Evolutionary conservation across 768 basidiomycete genomes (phyloP), one percentile per base, ranked within the genome.

Genomic region (Chlorophyllum brunneum): DNA sequence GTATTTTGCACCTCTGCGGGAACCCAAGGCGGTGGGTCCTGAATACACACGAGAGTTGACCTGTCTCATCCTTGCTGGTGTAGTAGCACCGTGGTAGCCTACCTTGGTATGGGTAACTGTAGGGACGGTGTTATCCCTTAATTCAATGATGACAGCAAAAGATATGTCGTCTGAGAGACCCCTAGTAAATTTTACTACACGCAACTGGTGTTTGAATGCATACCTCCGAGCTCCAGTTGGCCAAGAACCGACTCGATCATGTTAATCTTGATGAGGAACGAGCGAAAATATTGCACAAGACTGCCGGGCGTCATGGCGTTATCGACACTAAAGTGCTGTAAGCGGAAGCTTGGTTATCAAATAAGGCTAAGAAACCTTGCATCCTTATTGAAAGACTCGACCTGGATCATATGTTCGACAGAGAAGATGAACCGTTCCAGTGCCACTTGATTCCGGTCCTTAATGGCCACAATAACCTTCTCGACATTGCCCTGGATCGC

Each of bases 341-440:
- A 40, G 29, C 13, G 7, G 15, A 18, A 13, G 52, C 30, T 23
- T n/a, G n/a, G 26, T 20, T 53, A 40, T 23, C 44, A 29, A 52
- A 51, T 11, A 20, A 33, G 34, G 3, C 5, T 2, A 39, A 56
- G 63, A 51, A 57, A 87, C 89, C 80, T 79, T 16, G 79, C 78
- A 56, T 88, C 83, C 62, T 83, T 88, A 64, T 87, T 77, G 67
- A 79, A 86, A 0, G 74, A 58, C 56, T 88, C 86, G 24, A 89
- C 77, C 48, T 83, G 65, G 24, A 92, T 79, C 81, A 95, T 85
- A 65, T 79, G 87, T 55, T 86, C 83, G n/a, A 95, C 65, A 20
- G 91, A 83, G 65, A 97, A 92, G 16, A 95, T 79, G 66, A 89
- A 97, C 2, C 94, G 80, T 65, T 98, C 95, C n/a, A 97, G 70